These are phyloP conservation scores for Claviceps pazoutovae DNA, from an alignment of 2,329 filamentous ascomycete species.

Conservation along the genomic window DNA sequence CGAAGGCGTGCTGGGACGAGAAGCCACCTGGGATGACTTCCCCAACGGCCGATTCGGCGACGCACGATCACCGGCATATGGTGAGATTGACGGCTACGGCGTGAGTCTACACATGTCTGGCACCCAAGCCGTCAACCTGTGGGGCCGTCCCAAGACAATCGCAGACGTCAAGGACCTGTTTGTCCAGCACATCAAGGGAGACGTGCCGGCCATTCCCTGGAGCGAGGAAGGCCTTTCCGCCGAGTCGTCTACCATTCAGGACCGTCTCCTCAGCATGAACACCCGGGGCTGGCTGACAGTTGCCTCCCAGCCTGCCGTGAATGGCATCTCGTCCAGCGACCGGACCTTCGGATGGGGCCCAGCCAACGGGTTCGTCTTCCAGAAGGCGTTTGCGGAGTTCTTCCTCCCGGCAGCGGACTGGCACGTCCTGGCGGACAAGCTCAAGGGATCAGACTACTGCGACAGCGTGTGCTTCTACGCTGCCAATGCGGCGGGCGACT, in stretches of 20 bases:
- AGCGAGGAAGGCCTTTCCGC: conserved; percentile 76
- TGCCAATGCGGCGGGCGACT: conserved; percentile 63
- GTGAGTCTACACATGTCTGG: conserved; percentile 86
- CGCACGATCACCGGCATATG: conserved; percentile 81
- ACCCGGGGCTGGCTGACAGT: conserved; percentile 87
- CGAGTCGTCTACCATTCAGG: conserved; percentile 71
- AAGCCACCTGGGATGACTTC: conserved; percentile 98
- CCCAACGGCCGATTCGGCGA: conserved; percentile 95
- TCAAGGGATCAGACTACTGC: conserved; percentile 43
- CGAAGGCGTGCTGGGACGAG: conserved; percentile 73
- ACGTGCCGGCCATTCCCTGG: conserved; percentile 77
- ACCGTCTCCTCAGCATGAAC: conserved; percentile 64
- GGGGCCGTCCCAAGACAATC: conserved; percentile 60
- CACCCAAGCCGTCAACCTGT: conserved; percentile 68
- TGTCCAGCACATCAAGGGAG: conserved; percentile 63
- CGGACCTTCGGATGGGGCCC: conserved; percentile 87
- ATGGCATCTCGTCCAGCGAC: conserved; percentile 66
- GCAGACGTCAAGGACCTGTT: conserved; percentile 72
- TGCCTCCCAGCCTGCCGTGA: conserved; percentile 86
- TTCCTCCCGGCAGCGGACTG: conserved; percentile 71
- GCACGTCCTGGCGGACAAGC: conserved; percentile 46
- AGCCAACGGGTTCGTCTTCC: conserved; percentile 84
- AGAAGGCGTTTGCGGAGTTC: conserved; percentile 96
- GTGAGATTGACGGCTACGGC: conserved; percentile 95
- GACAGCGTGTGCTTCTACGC: conserved; percentile 78